phyloP scores from a whole-genome alignment of 495 filamentous ascomycete genomes.

The Penicillium tannophilum region DNA sequence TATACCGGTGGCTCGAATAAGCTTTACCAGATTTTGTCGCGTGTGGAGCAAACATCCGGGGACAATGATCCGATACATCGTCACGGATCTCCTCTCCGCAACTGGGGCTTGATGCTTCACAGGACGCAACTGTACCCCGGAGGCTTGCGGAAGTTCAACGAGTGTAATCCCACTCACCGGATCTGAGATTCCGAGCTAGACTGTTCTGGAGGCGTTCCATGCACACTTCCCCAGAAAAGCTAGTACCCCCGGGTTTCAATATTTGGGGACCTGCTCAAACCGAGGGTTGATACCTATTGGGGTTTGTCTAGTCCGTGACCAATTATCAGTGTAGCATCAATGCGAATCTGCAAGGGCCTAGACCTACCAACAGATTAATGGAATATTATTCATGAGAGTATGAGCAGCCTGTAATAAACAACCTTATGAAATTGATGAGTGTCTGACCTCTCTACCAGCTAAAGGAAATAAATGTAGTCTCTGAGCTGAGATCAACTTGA shows the following conservation, averaged over 20 bases:
- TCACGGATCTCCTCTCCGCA: constrained; percentile 24
- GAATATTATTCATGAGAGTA: no score
- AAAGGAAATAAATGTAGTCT: no score
- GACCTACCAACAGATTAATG: not conserved
- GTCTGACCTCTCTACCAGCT: no score
- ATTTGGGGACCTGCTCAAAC: not conserved
- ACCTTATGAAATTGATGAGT: no score
- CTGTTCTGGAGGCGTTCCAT: constrained; percentile 1
- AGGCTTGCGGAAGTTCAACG: not conserved
- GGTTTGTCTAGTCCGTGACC: not conserved
- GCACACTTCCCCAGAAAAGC: not conserved
- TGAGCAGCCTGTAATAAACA: no score
- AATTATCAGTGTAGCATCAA: not conserved
- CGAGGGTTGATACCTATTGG: not conserved
- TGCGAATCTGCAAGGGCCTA: no score
- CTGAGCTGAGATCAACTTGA: no score
- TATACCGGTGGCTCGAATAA: constrained; percentile 27
- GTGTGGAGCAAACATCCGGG: constrained; percentile 34
- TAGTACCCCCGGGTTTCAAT: not conserved
- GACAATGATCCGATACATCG: constrained; percentile 21
- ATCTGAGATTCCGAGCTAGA: constrained; percentile 9
- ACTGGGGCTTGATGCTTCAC: constrained; percentile 12
- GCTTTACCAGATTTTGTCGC: constrained; percentile 16
- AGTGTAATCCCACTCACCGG: constrained; percentile 12
- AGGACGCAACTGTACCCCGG: constrained; percentile 25